Percentiles rank a stretch among this genome's conserved stretches.
Conservation (phyloP, 345 rosid genomes). For the Eucalyptus guilfoylei region DNA sequence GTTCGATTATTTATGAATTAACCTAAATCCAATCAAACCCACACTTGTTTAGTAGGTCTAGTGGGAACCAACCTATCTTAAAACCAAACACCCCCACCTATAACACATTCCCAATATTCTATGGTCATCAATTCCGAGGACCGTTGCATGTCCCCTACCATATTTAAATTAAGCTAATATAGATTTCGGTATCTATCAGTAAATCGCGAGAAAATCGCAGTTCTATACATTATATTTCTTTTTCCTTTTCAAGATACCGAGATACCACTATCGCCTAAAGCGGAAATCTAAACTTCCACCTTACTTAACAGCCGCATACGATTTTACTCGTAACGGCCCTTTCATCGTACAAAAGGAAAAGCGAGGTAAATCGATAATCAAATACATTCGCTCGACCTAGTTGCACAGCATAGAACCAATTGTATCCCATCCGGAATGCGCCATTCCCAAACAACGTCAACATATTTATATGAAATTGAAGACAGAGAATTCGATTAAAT, state of each 20-base stretch:
- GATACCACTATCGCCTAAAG: neutral
- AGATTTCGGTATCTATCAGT: rapidly evolving
- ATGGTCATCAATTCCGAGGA: neutral
- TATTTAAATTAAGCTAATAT: neutral
- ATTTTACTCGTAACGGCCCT: neutral
- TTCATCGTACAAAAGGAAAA: neutral
- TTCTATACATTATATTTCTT: neutral
- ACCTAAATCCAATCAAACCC: no score
- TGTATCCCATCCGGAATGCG: neutral
- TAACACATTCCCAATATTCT: neutral
- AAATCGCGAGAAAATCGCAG: rapidly evolving
- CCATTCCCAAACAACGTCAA: no score
- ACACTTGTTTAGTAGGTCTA: no score
- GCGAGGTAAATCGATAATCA: neutral
- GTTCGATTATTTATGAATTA: no score
- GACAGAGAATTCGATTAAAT: neutral
- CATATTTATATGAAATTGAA: no score
- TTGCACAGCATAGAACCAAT: rapidly evolving
- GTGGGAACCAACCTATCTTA: neutral
- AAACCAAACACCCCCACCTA: neutral
- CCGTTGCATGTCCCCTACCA: neutral
- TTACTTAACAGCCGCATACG: neutral
- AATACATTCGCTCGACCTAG: neutral
- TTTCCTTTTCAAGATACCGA: neutral
- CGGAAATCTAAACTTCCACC: neutral